Percentiles rank a stretch among this genome's conserved stretches.
These are phyloP conservation scores for Cyberlindnera galapagoensis DNA, from an alignment of 805 yeast species.

Conservation along the genomic window DNA sequence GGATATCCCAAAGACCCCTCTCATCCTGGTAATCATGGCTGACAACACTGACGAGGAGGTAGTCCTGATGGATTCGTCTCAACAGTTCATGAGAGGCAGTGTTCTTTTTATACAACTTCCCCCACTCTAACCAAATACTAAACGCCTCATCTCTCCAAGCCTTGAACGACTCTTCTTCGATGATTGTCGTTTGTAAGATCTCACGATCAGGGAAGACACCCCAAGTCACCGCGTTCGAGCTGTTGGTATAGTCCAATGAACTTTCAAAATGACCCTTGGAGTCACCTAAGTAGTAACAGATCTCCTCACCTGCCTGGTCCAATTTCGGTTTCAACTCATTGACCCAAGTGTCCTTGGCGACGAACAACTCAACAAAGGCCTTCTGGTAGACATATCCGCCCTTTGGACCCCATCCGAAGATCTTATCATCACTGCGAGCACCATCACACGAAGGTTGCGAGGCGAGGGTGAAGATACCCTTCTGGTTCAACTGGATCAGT, in stretches of 20 bases:
- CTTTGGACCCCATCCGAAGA: slow-evolving; percentile 97
- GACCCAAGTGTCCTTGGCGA: slow-evolving; percentile 70
- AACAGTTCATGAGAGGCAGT: slow-evolving; percentile 54
- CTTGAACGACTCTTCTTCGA: slow-evolving; percentile 81
- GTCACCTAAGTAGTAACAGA: slow-evolving; percentile 76
- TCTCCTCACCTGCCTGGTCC: slow-evolving; percentile 31
- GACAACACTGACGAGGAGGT: slow-evolving; percentile 75
- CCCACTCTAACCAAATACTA: slow-evolving; percentile 90
- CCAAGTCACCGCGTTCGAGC: slow-evolving; percentile 95
- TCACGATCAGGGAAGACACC: slow-evolving; percentile 96
- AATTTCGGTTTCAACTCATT: slow-evolving; percentile 45
- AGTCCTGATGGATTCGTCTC: slow-evolving; percentile 51
- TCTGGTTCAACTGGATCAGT: slow-evolving; percentile 66
- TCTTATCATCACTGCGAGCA: slow-evolving; percentile 68
- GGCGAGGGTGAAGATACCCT: slow-evolving; percentile 79
- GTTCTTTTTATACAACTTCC: slow-evolving; percentile 56
- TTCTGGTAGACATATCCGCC: slow-evolving; percentile 89
- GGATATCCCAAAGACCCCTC: slow-evolving; percentile 68
- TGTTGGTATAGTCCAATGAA: slow-evolving; percentile 44
- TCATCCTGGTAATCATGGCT: slow-evolving; percentile 78
- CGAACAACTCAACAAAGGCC: slow-evolving; percentile 85
- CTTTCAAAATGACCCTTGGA: slow-evolving; percentile 50
- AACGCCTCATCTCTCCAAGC: slow-evolving; percentile 98
- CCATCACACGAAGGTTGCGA: slow-evolving; percentile 95
- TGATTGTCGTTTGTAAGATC: slow-evolving; percentile 92